Evolutionary conservation across 768 basidiomycete genomes (phyloP).

Genomic region (Russula emetica): DNA sequence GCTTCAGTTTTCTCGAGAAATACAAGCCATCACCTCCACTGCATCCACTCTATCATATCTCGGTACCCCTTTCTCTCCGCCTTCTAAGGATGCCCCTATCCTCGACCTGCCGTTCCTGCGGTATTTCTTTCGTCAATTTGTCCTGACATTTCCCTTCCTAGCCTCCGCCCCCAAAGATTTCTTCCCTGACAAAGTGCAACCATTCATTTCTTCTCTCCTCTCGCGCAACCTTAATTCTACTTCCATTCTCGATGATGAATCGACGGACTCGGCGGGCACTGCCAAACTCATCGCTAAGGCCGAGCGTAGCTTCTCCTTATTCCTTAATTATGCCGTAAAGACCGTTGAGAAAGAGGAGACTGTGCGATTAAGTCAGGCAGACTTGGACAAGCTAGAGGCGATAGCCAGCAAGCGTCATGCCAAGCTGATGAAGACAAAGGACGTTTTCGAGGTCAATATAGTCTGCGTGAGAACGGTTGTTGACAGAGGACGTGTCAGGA

Average conservation of each 20-base stretch:
- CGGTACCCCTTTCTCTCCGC: slow-evolving; percentile 79
- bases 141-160: slow-evolving; percentile 95
- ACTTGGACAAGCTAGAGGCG: slow-evolving; percentile 73
- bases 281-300: slow-evolving; percentile 69
- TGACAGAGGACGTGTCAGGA: slow-evolving; percentile 82
- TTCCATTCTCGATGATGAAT: slow-evolving; percentile 54
- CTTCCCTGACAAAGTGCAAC: slow-evolving; percentile 92
- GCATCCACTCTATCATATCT: slow-evolving; percentile 77
- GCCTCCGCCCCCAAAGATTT: slow-evolving; percentile 84
- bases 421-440: slow-evolving; percentile 43
- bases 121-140: slow-evolving; percentile 88
- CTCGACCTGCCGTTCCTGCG: slow-evolving; percentile 83
- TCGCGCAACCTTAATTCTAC: slow-evolving; percentile 69
- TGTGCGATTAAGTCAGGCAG: slow-evolving; percentile 80
- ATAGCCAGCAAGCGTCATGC: slow-evolving; percentile 62
- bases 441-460: slow-evolving; percentile 85
- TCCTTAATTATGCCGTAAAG: slow-evolving; percentile 79
- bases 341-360: slow-evolving; percentile 83
- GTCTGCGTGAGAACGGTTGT: slow-evolving; percentile 79
- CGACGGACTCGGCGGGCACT: slow-evolving; percentile 50
- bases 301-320: slow-evolving; percentile 79
- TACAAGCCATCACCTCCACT: slow-evolving; percentile 58
- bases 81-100: slow-evolving; percentile 51
- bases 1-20: slow-evolving; percentile 79
- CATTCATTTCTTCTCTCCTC: slow-evolving; percentile 80